Percentiles rank a stretch among this genome's conserved stretches.
Evolutionary conservation across 495 filamentous ascomycete genomes (phyloP).

Genomic region (Penicillium subrubescens): DNA sequence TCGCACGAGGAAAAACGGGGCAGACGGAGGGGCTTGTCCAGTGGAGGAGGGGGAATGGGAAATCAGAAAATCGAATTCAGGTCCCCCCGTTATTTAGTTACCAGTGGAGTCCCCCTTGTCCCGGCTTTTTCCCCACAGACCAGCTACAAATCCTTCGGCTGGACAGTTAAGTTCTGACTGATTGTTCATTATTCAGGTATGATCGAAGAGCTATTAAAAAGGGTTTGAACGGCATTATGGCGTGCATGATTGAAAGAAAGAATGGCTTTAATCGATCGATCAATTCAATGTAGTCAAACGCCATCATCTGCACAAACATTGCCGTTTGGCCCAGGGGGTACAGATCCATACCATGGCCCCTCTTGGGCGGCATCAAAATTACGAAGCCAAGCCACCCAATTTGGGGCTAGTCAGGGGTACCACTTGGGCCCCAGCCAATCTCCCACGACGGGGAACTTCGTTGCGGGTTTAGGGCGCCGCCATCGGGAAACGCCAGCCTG

Average conservation of each 20-base stretch:
- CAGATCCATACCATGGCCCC: background rate
- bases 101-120: background rate
- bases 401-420: conserved; percentile 27
- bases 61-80: background rate
- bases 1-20: conserved; percentile 4
- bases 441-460: conserved; percentile 13
- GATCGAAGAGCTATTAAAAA: background rate
- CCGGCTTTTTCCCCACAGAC: conserved; percentile 2
- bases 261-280: background rate
- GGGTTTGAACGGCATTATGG: background rate
- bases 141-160: background rate
- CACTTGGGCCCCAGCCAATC: conserved; percentile 12
- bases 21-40: conserved; percentile 1
- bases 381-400: conserved; percentile 3
- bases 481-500: conserved; percentile 1
- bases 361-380: conserved; percentile 9
- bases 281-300: background rate
- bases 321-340: background rate
- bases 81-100: background rate
- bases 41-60: background rate
- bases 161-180: background rate
- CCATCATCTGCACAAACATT: background rate
- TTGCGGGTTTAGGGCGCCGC: conserved; percentile 12
- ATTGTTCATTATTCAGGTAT: background rate
- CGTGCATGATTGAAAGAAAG: background rate